phyloP scores from a whole-genome alignment of 129 eudicot species.

The Oenanthe sinensis region DNA sequence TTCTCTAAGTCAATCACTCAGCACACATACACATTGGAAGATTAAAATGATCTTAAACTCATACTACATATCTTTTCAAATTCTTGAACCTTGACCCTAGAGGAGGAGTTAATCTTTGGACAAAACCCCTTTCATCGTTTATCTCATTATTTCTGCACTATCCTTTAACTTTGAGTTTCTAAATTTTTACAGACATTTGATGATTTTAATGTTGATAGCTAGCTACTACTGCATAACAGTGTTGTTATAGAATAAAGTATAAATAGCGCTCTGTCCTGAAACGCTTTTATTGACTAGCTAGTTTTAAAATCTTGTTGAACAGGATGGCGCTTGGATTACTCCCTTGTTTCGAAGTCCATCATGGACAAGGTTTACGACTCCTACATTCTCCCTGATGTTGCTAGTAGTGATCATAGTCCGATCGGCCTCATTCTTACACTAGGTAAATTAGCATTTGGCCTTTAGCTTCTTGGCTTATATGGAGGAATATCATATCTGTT shows the following conservation, averaged over 20 bases:
- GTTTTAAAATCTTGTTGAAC: conserved; percentile 2
- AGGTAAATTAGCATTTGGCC: neutral
- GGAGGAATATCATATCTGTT: neutral
- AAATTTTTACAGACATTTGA: conserved; percentile 20
- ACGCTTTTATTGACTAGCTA: neutral
- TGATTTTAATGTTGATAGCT: conserved; percentile 32
- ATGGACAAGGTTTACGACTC: conserved; percentile 73
- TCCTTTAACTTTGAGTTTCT: neutral
- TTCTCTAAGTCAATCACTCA: neutral
- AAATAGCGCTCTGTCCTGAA: neutral
- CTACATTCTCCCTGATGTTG: conserved; percentile 69
- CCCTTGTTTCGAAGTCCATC: conserved; percentile 67
- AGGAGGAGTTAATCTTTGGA: neutral
- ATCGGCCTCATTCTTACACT: conserved; percentile 75
- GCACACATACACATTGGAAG: neutral
- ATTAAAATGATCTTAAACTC: neutral
- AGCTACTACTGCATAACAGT: conserved; percentile 14
- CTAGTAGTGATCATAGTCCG: conserved; percentile 90
- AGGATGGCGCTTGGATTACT: conserved; percentile 98
- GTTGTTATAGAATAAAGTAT: neutral
- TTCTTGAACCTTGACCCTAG: neutral
- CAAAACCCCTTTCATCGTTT: neutral
- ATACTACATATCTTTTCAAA: neutral
- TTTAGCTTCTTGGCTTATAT: neutral
- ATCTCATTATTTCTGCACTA: neutral